These are phyloP conservation scores for Oemleria cerasiformis DNA, from an alignment of 306 rosid species.

Conservation along the genomic window DNA sequence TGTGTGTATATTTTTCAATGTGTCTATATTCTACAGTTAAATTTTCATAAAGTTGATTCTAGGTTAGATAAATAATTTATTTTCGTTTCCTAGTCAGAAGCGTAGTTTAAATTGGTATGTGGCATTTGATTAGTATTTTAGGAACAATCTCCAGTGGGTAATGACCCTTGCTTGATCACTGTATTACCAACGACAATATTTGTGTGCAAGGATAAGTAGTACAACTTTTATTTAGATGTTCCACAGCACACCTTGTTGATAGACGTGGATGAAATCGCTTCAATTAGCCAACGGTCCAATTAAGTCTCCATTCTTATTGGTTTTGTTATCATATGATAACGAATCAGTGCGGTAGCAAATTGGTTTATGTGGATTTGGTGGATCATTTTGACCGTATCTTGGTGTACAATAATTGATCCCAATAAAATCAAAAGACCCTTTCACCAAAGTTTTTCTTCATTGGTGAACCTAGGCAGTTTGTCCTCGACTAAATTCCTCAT, in stretches of 20 bases:
- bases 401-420: constrained; percentile 37
- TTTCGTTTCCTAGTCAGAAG: too few species aligned
- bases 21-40: too few species aligned
- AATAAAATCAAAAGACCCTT: constrained; percentile 31
- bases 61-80: too few species aligned
- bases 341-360: background rate
- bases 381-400: constrained; percentile 1
- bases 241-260: constrained; percentile 29
- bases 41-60: too few species aligned
- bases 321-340: background rate
- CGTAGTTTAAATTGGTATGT: too few species aligned
- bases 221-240: too few species aligned
- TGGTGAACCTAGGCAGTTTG: constrained; percentile 9
- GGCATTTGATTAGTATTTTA: too few species aligned
- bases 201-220: too few species aligned
- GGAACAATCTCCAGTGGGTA: too few species aligned
- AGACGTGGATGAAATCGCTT: constrained; percentile 6
- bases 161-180: too few species aligned
- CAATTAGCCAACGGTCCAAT: constrained; percentile 31
- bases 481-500: constrained; percentile 20
- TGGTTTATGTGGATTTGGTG: background rate
- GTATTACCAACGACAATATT: too few species aligned
- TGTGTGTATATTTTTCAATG: too few species aligned
- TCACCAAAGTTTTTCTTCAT: constrained; percentile 16
- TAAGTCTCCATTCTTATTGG: constrained; percentile 2